A percentile compares a stretch with the other conserved stretches of the same genome.
These are phyloP conservation scores for Russula dissimulans DNA, from an alignment of 768 basidiomycete species.

Conservation along the genomic window DNA sequence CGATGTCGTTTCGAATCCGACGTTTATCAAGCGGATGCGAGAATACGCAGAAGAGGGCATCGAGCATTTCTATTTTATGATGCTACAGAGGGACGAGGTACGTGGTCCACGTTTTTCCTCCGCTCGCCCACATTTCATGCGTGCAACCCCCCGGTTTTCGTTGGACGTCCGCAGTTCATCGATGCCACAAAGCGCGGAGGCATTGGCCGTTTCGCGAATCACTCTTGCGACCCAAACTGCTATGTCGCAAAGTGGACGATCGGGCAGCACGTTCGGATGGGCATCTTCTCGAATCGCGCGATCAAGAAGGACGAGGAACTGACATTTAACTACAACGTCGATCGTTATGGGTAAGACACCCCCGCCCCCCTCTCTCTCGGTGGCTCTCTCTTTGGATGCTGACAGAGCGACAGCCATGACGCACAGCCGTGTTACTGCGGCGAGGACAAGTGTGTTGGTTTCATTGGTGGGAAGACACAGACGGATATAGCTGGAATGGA, in stretches of 20 bases:
- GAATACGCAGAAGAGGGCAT: constrained; percentile 91
- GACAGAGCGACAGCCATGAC: constrained; percentile 54
- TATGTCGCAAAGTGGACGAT: constrained; percentile 98
- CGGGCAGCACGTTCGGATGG: constrained; percentile 85
- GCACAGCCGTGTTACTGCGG: constrained; percentile 94
- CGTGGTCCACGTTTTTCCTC: constrained; percentile 16
- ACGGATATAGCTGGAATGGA: constrained; percentile 94
- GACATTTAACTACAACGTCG: constrained; percentile 99
- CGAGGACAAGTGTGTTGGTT: constrained; percentile 90
- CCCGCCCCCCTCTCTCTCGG: background rate
- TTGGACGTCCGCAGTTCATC: constrained; percentile 58
- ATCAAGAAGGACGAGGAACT: constrained; percentile 79
- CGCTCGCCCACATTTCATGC: too few relatives aligned
- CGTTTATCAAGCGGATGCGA: constrained; percentile 90
- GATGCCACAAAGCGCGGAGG: constrained; percentile 97
- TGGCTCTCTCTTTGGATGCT: background rate
- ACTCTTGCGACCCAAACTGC: constrained; percentile 95
- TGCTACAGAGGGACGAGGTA: constrained; percentile 96
- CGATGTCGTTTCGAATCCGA: constrained; percentile 80
- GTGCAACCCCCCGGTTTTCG: background rate
- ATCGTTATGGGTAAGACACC: constrained; percentile 83
- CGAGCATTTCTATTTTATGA: constrained; percentile 98
- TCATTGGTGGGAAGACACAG: constrained; percentile 96
- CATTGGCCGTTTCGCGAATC: constrained; percentile 95
- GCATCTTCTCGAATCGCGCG: constrained; percentile 85